Percentiles rank a stretch among this genome's conserved stretches.
Evolutionary conservation across 768 basidiomycete species (phyloP).

Genomic region (Pholiota conissans): DNA sequence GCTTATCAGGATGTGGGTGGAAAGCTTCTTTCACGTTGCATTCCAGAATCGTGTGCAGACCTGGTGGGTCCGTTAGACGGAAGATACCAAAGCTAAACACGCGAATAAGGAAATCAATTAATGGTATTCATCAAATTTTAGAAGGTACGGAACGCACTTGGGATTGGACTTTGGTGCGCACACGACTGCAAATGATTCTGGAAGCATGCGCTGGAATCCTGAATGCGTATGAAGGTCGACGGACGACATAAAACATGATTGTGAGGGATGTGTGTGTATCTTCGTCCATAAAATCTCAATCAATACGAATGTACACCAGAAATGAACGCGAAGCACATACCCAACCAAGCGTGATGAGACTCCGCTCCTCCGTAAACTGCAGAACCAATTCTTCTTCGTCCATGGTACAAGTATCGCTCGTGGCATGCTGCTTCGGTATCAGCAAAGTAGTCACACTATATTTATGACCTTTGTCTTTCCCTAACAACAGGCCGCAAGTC

Average conservation of each 20-base stretch:
- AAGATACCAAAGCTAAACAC: slow-evolving; percentile 77
- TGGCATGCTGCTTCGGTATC: slow-evolving; percentile 87
- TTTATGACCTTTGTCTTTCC: slow-evolving; percentile 60
- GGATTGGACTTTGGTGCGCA: slow-evolving; percentile 82
- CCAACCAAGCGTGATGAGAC: slow-evolving; percentile 89
- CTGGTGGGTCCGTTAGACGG: slow-evolving; percentile 86
- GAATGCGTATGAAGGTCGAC: slow-evolving; percentile 92
- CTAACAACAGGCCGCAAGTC: slow-evolving; percentile 85
- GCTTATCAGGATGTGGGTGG: slow-evolving; percentile 81
- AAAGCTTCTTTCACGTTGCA: slow-evolving; percentile 77
- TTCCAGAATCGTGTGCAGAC: slow-evolving; percentile 65
- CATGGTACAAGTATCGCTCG: slow-evolving; percentile 92
- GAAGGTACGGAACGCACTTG: slow-evolving; percentile 44
- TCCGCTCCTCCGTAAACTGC: slow-evolving; percentile 79
- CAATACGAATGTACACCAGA: background rate
- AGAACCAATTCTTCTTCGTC: slow-evolving; percentile 86
- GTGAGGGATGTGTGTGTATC: slow-evolving; percentile 93
- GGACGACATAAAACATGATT: slow-evolving; percentile 94
- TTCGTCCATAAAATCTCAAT: slow-evolving; percentile 26
- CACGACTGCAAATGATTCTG: slow-evolving; percentile 91
- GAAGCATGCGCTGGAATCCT: slow-evolving; percentile 85
- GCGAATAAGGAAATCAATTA: background rate
- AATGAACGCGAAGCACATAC: slow-evolving; percentile 42
- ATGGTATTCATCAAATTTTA: background rate
- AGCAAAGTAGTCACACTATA: slow-evolving; percentile 79